Conservation (phyloP, 169 alveolate species). For the Perkinsus olseni region DNA sequence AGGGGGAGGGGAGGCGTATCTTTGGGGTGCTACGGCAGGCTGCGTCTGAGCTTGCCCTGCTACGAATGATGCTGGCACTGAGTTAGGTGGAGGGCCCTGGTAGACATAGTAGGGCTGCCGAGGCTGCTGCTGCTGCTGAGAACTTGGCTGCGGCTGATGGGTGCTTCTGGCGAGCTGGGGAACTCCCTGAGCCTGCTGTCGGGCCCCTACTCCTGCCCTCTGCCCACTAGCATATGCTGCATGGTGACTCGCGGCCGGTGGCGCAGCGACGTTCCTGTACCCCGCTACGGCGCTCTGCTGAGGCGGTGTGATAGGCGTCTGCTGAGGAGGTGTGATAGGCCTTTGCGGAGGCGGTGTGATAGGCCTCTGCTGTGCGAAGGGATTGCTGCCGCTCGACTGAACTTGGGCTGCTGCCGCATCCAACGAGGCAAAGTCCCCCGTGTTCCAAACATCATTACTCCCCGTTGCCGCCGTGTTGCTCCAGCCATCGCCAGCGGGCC, state of each 20-base stretch:
- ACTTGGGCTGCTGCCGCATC: background rate
- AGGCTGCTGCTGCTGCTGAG: background rate
- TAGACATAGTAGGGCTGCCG: background rate
- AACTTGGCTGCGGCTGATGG: background rate
- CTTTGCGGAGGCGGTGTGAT: background rate
- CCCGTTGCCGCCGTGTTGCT: background rate
- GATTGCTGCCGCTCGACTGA: background rate
- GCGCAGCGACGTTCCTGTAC: too few relatives aligned
- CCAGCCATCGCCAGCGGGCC: background rate
- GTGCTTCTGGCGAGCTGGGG: too few relatives aligned
- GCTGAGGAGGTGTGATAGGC: background rate
- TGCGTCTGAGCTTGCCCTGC: background rate
- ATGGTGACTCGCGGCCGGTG: background rate
- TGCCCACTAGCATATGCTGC: too few relatives aligned
- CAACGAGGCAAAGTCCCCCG: background rate
- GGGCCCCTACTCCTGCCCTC: too few relatives aligned
- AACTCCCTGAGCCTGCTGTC: too few relatives aligned
- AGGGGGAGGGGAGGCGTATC: background rate
- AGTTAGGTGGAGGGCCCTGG: background rate
- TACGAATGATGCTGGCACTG: background rate
- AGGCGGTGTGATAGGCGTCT: too few relatives aligned
- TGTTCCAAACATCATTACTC: background rate
- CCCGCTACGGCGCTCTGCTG: too few relatives aligned
- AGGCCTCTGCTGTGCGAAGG: background rate
- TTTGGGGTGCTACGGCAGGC: background rate